Conservation (phyloP, 768 basidiomycete genomes). For the Cystobasidium tubakii region DNA sequence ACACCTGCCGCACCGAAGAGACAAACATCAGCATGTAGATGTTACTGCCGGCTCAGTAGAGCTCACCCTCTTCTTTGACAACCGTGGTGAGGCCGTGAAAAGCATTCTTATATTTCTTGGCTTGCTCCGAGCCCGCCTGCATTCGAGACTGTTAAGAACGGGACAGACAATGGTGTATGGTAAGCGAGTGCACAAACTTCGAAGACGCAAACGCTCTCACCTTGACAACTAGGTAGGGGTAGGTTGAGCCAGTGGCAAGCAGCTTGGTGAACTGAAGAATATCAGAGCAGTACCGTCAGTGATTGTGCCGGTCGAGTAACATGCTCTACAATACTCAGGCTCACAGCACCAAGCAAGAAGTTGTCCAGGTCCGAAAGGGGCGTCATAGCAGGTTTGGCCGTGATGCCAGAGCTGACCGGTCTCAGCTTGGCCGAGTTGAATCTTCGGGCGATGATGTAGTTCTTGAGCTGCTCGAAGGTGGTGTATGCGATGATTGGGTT, state of each 20-base stretch:
- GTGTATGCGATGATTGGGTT: slow-evolving; percentile 95
- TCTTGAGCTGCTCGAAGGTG: slow-evolving; percentile 91
- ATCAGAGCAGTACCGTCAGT: slow-evolving; percentile 54
- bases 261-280: background rate
- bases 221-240: slow-evolving; percentile 54
- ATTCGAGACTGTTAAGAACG: slow-evolving; percentile 59
- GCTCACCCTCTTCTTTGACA: slow-evolving; percentile 62
- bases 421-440: slow-evolving; percentile 52
- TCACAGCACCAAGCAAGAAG: slow-evolving; percentile 83
- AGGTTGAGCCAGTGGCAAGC: slow-evolving; percentile 58
- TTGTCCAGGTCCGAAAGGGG: slow-evolving; percentile 75
- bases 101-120: slow-evolving; percentile 68
- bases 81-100: slow-evolving; percentile 72
- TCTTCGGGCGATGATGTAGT: slow-evolving; percentile 63
- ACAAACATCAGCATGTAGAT: background rate
- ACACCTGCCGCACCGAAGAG: slow-evolving; percentile 49
- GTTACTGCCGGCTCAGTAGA: slow-evolving; percentile 18
- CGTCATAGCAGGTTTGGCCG: slow-evolving; percentile 49
- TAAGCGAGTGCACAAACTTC: no score
- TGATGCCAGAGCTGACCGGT: slow-evolving; percentile 50
- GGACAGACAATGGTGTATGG: background rate
- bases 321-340: slow-evolving; percentile 62
- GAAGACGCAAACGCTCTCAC: slow-evolving; percentile 55
- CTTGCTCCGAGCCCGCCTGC: slow-evolving; percentile 66
- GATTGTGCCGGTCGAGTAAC: background rate